A percentile compares a stretch with the other conserved stretches of the same genome.
Conservation (phyloP, 768 basidiomycete species). For the Phylloporus scabripes region DNA sequence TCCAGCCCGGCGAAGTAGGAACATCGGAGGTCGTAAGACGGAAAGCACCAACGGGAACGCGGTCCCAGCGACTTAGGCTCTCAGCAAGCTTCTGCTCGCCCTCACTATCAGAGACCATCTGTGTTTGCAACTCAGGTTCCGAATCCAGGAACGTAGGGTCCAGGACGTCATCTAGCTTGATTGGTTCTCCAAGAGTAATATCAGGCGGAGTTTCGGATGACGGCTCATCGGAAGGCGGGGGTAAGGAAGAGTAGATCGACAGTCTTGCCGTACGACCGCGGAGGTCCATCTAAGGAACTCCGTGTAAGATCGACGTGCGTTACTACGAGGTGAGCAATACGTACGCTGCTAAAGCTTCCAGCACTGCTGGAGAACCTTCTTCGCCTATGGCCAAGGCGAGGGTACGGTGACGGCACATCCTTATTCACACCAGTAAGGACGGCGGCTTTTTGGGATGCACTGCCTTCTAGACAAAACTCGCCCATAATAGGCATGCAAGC, state of each 20-base stretch:
- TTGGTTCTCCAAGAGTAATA: conserved; percentile 42
- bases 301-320: conserved; percentile 6
- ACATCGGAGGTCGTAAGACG: conserved; percentile 44
- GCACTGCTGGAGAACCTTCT: conserved; percentile 27
- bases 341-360: conserved; percentile 34
- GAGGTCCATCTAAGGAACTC: conserved; percentile 22
- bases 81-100: conserved; percentile 38
- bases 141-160: conserved; percentile 67
- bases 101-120: conserved; percentile 32
- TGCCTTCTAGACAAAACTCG: conserved; percentile 27
- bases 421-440: conserved; percentile 28
- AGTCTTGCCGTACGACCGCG: conserved; percentile 31
- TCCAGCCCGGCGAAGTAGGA: conserved; percentile 27
- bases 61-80: conserved; percentile 65
- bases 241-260: conserved; percentile 30
- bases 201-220: conserved; percentile 32
- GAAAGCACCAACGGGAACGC: conserved; percentile 68
- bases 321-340: conserved; percentile 15
- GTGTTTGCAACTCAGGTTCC: conserved; percentile 38
- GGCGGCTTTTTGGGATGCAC: conserved; percentile 16
- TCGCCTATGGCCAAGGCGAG: conserved; percentile 20
- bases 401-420: conserved; percentile 31
- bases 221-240: conserved; percentile 34
- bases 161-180: conserved; percentile 67
- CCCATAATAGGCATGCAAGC: conserved; percentile 35